Evolutionary conservation across 2,329 filamentous ascomycete genomes (phyloP).

Genomic region (Aspergillus fumigatus): DNA sequence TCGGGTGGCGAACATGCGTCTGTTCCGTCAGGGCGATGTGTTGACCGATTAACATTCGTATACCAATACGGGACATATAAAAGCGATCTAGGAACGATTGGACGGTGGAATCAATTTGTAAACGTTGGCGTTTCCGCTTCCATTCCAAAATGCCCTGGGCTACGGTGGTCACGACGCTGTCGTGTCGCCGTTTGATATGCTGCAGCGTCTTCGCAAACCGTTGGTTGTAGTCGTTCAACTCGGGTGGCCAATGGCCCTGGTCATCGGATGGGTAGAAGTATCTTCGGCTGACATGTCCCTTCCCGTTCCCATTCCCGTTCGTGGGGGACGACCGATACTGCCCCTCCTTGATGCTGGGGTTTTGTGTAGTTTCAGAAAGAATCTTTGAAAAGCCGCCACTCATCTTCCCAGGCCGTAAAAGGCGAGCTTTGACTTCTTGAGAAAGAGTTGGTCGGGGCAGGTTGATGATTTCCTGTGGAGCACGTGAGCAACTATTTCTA

Average conservation of each 20-base stretch:
- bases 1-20: conserved; percentile 79
- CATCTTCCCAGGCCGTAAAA: conserved; percentile 53
- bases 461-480: conserved; percentile 73
- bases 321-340: conserved; percentile 61
- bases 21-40: conserved; percentile 97
- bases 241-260: conserved; percentile 82
- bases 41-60: conserved; percentile 97
- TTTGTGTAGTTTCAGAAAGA: conserved; percentile 77
- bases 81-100: conserved; percentile 97
- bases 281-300: conserved; percentile 53
- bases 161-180: conserved; percentile 95
- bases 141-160: conserved; percentile 97
- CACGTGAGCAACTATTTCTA: conserved; percentile 18
- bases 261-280: conserved; percentile 95
- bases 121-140: conserved; percentile 90
- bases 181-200: conserved; percentile 91
- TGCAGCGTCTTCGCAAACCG: conserved; percentile 84
- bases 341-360: conserved; percentile 81
- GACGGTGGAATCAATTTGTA: conserved; percentile 97
- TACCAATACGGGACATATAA: conserved; percentile 99
- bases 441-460: conserved; percentile 73
- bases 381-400: conserved; percentile 60
- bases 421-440: conserved; percentile 69
- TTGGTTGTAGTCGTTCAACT: conserved; percentile 90
- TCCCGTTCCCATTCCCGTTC: conserved; percentile 48